These are phyloP conservation scores for Hura crepitans DNA, from an alignment of 441 rosid genomes.

Conservation along the genomic window DNA sequence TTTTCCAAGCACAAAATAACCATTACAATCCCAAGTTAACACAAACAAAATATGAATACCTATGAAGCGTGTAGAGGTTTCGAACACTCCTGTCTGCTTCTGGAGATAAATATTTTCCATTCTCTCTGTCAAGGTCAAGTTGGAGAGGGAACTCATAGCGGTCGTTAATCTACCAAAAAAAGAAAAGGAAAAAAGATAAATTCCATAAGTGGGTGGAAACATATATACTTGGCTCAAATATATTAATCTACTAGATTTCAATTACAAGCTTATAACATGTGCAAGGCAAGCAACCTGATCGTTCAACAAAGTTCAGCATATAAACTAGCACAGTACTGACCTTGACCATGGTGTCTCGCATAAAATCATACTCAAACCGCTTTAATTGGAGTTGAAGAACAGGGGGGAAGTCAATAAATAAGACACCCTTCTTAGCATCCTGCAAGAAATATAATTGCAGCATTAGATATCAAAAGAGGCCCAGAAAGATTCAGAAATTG, in stretches of 20 bases:
- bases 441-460: constrained; percentile 31
- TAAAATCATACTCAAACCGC: constrained; percentile 91
- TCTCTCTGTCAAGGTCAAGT: constrained; percentile 85
- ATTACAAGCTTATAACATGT: neutral
- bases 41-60: constrained; percentile 35
- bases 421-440: constrained; percentile 96
- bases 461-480: neutral
- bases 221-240: neutral
- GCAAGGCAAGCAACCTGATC: neutral
- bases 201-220: neutral
- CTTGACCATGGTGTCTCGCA: constrained; percentile 94
- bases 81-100: constrained; percentile 84
- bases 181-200: neutral
- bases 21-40: neutral
- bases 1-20: neutral
- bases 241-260: neutral
- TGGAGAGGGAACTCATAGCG: constrained; percentile 92
- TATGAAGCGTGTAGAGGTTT: constrained; percentile 88
- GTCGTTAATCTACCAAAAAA: constrained; percentile 62
- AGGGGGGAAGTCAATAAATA: constrained; percentile 89
- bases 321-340: constrained; percentile 37
- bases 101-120: constrained; percentile 79
- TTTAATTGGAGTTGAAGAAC: constrained; percentile 94
- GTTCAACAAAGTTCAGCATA: constrained; percentile 7
- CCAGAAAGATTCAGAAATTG: neutral